A percentile compares a stretch with the other conserved stretches of the same genome.
phyloP scores from a whole-genome alignment of 192 early-diverging fungal genomes.

The Thamnidium elegans region DNA sequence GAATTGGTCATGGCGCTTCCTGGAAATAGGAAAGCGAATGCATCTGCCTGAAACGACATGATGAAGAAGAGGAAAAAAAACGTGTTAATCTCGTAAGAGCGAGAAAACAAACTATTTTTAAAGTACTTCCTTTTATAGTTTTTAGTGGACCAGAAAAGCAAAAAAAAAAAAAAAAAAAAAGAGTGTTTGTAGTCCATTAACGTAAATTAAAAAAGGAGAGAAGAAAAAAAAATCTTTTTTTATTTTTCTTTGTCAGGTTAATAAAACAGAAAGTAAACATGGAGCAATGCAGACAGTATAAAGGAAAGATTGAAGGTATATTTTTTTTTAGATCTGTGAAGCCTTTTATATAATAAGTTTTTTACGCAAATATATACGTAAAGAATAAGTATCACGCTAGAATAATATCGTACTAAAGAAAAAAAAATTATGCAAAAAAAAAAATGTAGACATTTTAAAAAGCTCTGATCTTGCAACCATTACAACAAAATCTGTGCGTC shows the following conservation, averaged over 20 bases:
- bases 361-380: too few relatives aligned
- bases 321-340: neutral
- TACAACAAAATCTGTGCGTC: conserved; percentile 3
- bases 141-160: neutral
- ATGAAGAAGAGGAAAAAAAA: neutral
- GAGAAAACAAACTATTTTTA: neutral
- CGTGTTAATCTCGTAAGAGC: neutral
- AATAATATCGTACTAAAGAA: neutral
- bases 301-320: neutral
- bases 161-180: neutral
- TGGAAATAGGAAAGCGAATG: conserved; percentile 57
- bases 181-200: neutral
- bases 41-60: conserved; percentile 1
- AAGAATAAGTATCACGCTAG: too few relatives aligned
- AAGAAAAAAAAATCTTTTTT: neutral
- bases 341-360: too few relatives aligned
- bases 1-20: conserved; percentile 59
- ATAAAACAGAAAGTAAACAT: neutral
- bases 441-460: neutral
- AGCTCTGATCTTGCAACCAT: conserved; percentile 2
- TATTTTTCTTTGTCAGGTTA: neutral
- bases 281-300: neutral
- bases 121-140: neutral
- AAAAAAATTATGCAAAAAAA: conserved; percentile 4
- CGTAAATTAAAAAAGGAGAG: neutral